Base-by-base conservation (phyloP, 2,329 filamentous ascomycete species). In the Penicillium sp. region DNA sequence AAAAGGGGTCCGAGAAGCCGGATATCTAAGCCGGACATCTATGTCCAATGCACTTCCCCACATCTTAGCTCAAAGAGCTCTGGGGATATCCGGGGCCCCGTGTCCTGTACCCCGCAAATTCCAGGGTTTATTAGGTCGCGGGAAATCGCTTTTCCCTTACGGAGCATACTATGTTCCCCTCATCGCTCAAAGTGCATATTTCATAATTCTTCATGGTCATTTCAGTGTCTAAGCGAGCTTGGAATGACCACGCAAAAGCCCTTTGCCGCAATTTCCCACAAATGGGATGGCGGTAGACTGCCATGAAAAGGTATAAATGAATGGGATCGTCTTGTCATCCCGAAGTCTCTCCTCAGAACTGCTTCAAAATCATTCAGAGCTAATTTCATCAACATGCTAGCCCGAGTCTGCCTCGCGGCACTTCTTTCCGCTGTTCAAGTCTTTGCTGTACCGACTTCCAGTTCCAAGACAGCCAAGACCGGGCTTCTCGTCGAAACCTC, bases 401-500 rank as follows among this genome's bases (percentile, higher is more conserved):
- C 40, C n/a, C 21, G 23, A 7, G 28, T 44, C 1, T 44, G 3
- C 23, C 21, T 44, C 21, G 40, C 23, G 40, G 23, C 40, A 16
- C 14, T 44, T 26, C 21, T 44, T 44, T 44, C 21, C 23, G 31
- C 45, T 26, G 9, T 48, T 16, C 16, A 23, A 16, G 48, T 26
- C 13, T 43, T 52, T 21, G 51, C 43, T 43, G 51, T 36, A 4
- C 51, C 51, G 23, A 24, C 51, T 28, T 36, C 44, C 10, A 26
- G 3, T 3, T 33, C 29, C 5, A 33, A 4, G 7, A 33, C 29
- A 33, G 7, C 10, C 24, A 31, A 23, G 26, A 11, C 39, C 7
- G 46, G 40, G 9, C 42, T 54, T 8, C 23, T 50, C 16, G 40
- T 54, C 6, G 14, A 54, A 31, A 55, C 48, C 31, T 45, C 48